Evolutionary conservation across 768 basidiomycete species (phyloP), one percentile per base, ranked within the genome.

Genomic region (Kwoniella europaea): DNA sequence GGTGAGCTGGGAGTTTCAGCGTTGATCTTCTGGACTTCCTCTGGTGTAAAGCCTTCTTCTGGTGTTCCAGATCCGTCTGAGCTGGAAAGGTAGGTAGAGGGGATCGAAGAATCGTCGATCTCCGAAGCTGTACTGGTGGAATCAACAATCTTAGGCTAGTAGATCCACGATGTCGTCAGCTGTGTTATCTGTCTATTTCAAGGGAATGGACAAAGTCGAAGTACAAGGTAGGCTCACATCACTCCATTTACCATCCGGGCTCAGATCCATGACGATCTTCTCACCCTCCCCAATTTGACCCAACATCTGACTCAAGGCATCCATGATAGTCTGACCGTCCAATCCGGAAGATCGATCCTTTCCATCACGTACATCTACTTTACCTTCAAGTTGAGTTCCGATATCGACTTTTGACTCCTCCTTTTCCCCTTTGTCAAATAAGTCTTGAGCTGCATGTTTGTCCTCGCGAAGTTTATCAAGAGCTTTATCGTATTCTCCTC

Each of bases 91-190:
- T 61, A 61, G 6, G 59, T 61, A n/a, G 59, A 61, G 16, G 59
- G 59, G 22, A 61, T 44, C 9, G 59, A 42, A 61, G 59, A 61
- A 43, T 61, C 59, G 5, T 43, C 29, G 22, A 15, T 13, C 57
- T 59, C 57, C 10, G 41, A 18, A n/a, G 5, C 35, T 20, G 13
- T n/a, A 13, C 29, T 24, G 18, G 46, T 50, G 7, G 46, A 13
- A 50, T 50, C 46, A 18, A 50, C 46, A 4, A 50, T 58, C 57
- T 58, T 35, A 15, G 15, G 57, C 20, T 35, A 29, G 10, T 27
- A 41, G 22, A 58, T 42, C 12, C 4, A 58, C 12, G 3, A 58
- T 27, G 13, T 29, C 15, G 1, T 27, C 27, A 16, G 27, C 27
- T 27, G 27, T 27, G 27, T 27, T 27, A 3, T 27, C 27, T 4